Conservation (phyloP, 306 rosid genomes). For the Dalbergia oliveri region DNA sequence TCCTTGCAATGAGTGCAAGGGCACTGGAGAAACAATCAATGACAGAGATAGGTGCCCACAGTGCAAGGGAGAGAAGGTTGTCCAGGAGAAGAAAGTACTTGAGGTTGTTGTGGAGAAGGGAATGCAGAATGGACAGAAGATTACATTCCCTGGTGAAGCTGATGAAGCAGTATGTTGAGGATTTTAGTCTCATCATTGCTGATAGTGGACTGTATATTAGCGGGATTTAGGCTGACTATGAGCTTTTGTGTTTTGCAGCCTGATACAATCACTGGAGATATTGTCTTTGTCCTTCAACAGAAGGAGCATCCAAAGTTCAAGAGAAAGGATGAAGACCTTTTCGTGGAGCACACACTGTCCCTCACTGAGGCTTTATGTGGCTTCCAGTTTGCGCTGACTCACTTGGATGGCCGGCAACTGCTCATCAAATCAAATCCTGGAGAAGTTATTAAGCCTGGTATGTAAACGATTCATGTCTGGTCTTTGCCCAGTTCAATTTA, state of each 20-base stretch:
- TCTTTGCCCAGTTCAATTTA: neutral
- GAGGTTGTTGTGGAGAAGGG: constrained; percentile 91
- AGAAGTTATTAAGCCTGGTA: constrained; percentile 79
- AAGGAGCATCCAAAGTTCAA: constrained; percentile 85
- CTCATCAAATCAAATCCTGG: constrained; percentile 75
- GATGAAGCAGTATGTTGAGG: constrained; percentile 76
- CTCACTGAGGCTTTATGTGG: constrained; percentile 82
- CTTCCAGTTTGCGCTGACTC: constrained; percentile 72
- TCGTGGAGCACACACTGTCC: constrained; percentile 74
- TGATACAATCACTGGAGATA: constrained; percentile 81
- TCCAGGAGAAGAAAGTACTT: constrained; percentile 80
- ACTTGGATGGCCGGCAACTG: constrained; percentile 72
- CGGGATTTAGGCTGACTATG: constrained; percentile 6
- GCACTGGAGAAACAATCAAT: constrained; percentile 81
- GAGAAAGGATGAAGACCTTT: constrained; percentile 77
- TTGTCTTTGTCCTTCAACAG: constrained; percentile 78
- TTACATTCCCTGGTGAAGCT: constrained; percentile 94
- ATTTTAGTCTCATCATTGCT: neutral
- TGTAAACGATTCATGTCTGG: constrained; percentile 2
- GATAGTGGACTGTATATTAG: neutral
- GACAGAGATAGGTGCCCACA: constrained; percentile 78
- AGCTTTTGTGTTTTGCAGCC: constrained; percentile 62
- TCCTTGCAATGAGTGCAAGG: constrained; percentile 90
- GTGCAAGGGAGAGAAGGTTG: constrained; percentile 92
- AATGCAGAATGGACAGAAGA: constrained; percentile 85